Evolutionary conservation across 2,329 filamentous ascomycete species (phyloP), one percentile per base, ranked within the genome.

Genomic region (Basipetospora chlamydospora): DNA sequence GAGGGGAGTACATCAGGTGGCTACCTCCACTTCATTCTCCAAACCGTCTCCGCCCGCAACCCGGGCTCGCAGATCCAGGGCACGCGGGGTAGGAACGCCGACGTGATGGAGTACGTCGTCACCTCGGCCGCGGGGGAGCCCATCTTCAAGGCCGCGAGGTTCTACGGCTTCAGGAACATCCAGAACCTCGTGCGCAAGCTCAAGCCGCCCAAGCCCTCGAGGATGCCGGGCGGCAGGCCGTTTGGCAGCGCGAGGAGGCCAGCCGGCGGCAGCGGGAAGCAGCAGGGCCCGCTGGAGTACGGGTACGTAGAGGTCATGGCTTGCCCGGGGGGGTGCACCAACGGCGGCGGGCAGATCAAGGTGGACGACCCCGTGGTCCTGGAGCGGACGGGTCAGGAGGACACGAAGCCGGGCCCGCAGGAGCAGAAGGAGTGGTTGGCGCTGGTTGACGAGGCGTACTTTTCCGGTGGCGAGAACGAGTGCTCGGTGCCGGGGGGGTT

Each of bases 251-350:
- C 61, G 29, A 67, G 69, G 40, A 69, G 64, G 42, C 64, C 63
- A 5, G 60, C 56, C 11, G 61, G 55, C 12, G 70, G 60, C 6
- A n/a, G n/a, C n/a, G n/a, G n/a, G n/a, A n/a, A n/a, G n/a, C 70
- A 70, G 46, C 48, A 61, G 13, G 30, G 23, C 12, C 50, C 55
- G 13, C 57, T 71, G 6, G 84, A 94, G 25, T 87, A 87, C 54
- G 71, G 80, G n/a, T 96, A 93, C 57, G 82, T 96, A 20, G 90
- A 98, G 59, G 90, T 98, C 40, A 98, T 98, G 90, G 90, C 90
- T 11, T 98, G 90, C 56, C 90, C 90, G 0, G 90, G 90, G n/a
- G 90, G 90, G 3, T 98, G 90, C 60, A 98, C 90, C 38, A 98
- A 98, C 49, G 90, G 90, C 2, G 90, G 90, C 26, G 90, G 90